Evolutionary conservation across 257 asterid genomes (phyloP).

Genomic region (Solanum habrochaites): DNA sequence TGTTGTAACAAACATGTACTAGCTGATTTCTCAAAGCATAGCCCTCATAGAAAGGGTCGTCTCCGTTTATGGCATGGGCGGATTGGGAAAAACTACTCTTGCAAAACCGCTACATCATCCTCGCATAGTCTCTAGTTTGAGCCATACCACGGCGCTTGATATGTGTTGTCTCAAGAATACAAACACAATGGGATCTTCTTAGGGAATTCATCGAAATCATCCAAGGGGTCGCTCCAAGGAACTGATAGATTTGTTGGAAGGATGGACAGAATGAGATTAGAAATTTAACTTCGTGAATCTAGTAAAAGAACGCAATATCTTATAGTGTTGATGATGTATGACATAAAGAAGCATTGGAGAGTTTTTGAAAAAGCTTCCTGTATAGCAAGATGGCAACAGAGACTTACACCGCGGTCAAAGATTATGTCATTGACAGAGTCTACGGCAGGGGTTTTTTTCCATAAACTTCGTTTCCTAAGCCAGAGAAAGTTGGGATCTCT

Average conservation of each 20-base stretch:
- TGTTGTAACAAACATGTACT: not conserved
- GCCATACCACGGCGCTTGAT: not conserved
- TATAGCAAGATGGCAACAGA: not conserved
- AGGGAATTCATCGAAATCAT: not conserved
- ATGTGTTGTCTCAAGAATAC: not conserved
- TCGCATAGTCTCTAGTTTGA: not conserved
- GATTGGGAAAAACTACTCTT: not conserved
- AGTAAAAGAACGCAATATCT: not conserved
- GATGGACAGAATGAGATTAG: not conserved
- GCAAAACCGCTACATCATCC: not conserved
- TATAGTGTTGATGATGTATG: not conserved
- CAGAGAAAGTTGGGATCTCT: not conserved
- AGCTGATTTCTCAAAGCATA: not conserved
- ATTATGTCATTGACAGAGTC: not conserved
- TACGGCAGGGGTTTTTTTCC: not conserved
- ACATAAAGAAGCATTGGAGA: not conserved
- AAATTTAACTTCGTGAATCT: not conserved
- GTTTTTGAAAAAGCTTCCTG: not conserved
- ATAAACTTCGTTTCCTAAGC: not conserved
- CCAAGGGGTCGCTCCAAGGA: not conserved
- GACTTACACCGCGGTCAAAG: not conserved
- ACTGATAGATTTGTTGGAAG: not conserved
- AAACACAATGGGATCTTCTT: too few species aligned
- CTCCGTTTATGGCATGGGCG: not conserved
- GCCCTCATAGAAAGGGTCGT: not conserved